Evolutionary conservation across 331 rosid species (phyloP), one percentile per base, ranked within the genome.

Genomic region (Stylosanthes scabra): DNA sequence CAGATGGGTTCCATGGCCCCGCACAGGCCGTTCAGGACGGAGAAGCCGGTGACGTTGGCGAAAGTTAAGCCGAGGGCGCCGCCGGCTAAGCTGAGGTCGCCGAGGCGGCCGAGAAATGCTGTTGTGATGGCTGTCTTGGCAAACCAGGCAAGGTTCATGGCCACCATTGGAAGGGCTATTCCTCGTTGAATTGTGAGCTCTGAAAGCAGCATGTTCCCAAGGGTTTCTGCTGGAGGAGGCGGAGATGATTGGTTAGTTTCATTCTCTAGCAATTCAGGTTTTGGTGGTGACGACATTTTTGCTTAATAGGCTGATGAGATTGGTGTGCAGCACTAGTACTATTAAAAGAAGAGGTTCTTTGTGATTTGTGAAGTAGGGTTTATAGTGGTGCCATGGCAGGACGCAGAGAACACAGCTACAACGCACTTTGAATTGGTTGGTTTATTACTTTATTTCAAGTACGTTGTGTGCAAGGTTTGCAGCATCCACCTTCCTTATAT

Each of bases 21-120:
- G 9, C 74, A 84, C 6, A 91, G 88, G 37, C 97, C 97, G 15
- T 75, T 89, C 76, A 89, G 59, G 74, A 89, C 80, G 6, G 96
- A 84, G 81, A 89, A 91, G 62, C 93, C 89, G 0, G 96, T 89
- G 78, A 91, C 93, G 50, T 91, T 91, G 1, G 96, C 91, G n/a
- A 91, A 91, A 11, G 90, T 84, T 74, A 84, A 75, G 7, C 91
- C 96, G 1, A 89, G 96, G 0, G 88, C 62, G 9, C 93, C 90
- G 0, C 91, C 93, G 4, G 96, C 91, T 56, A 89, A 66, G 66
- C 41, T 79, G 14, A 91, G 91, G 60, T 79, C 83, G 3, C 97
- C 97, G 0, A 87, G 81, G 14, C 75, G 68, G 51, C 97, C 96
- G 0, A 89, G 68, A 59, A 91, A 91, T 0, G 82, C 88, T 11